Percentiles rank a stretch among this genome's conserved stretches.
Evolutionary conservation across 352 stramenopile genomes (phyloP).

Genomic region (Elongisporangium prolatum): DNA sequence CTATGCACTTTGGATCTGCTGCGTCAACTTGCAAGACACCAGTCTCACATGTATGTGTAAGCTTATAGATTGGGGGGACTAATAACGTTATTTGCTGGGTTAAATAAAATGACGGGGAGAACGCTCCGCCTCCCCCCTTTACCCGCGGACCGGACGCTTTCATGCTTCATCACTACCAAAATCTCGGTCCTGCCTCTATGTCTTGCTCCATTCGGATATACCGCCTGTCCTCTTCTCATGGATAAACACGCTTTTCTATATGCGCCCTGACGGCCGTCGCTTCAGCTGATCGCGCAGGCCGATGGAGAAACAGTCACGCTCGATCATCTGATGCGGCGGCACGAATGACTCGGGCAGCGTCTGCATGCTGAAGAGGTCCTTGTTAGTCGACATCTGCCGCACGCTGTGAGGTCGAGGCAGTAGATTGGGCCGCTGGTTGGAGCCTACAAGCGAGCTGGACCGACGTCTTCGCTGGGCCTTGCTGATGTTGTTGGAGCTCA

Average conservation of each 20-base stretch:
- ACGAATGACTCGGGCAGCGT: constrained; percentile 61
- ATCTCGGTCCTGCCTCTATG: neutral
- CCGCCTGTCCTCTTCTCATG: neutral
- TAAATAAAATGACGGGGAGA: neutral
- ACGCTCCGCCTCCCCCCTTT: neutral
- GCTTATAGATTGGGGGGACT: neutral
- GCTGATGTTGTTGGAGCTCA: constrained; percentile 19
- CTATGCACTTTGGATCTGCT: neutral
- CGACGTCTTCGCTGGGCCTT: constrained; percentile 9
- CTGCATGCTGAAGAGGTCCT: constrained; percentile 15
- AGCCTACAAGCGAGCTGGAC: constrained; percentile 4
- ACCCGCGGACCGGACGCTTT: neutral
- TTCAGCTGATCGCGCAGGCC: constrained; percentile 69
- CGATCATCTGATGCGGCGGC: constrained; percentile 65
- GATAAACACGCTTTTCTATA: neutral
- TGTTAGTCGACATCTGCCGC: constrained; percentile 20
- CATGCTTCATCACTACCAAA: neutral
- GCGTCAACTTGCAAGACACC: no score
- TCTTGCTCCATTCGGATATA: neutral
- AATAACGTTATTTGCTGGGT: neutral
- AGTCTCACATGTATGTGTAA: no score
- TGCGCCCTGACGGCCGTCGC: constrained; percentile 24
- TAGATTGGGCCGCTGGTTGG: constrained; percentile 6
- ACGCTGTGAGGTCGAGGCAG: constrained; percentile 13
- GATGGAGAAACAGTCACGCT: constrained; percentile 68